Evolutionary conservation across 164 flowering plant species (phyloP).

Genomic region (Cinnamomum chago): DNA sequence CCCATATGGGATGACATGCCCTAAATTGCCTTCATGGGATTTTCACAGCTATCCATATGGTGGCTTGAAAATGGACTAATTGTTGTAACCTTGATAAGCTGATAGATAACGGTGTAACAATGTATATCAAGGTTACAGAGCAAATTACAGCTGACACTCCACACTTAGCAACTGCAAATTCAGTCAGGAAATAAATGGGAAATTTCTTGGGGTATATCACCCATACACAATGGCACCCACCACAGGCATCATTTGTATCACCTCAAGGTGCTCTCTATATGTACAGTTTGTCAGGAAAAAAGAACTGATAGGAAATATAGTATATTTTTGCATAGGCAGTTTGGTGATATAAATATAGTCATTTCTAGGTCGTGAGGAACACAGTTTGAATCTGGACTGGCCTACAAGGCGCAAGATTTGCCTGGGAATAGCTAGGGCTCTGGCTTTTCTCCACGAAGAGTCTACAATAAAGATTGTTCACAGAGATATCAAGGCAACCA

Average conservation of each 20-base stretch:
- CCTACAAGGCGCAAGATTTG: constrained; percentile 52
- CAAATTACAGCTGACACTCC: neutral
- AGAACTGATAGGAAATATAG: neutral
- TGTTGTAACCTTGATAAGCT: no score
- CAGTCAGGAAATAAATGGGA: neutral
- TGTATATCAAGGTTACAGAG: no score
- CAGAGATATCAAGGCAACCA: constrained; percentile 65
- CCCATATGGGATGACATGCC: no score
- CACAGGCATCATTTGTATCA: neutral
- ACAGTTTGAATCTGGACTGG: constrained; percentile 44
- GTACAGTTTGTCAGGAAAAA: neutral
- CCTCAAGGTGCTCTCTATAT: no score
- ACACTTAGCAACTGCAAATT: neutral
- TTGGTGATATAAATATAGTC: neutral
- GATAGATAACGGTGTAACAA: no score
- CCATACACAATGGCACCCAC: neutral
- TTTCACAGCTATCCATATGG: no score
- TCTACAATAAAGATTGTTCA: constrained; percentile 63
- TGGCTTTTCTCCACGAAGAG: constrained; percentile 66
- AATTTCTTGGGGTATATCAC: neutral
- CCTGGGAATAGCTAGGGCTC: constrained; percentile 53
- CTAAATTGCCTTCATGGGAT: no score
- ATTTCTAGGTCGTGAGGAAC: constrained; percentile 32
- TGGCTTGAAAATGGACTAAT: no score
- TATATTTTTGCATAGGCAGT: neutral